These are phyloP conservation scores for Citeromyces hawaiiensis DNA, from an alignment of 1,139 yeast genomes.

Conservation along the genomic window DNA sequence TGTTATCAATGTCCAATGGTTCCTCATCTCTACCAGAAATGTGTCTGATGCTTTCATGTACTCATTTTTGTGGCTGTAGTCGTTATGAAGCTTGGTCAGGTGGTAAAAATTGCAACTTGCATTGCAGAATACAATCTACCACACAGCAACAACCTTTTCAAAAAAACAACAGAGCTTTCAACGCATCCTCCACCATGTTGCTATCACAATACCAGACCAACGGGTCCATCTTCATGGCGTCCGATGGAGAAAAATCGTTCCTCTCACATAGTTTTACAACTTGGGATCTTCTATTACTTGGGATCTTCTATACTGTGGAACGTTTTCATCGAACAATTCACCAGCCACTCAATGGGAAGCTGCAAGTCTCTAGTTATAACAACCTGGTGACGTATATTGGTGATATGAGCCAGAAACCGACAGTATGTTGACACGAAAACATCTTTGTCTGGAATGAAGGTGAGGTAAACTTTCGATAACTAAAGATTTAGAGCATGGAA, in stretches of 20 bases:
- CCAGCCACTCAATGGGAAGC: conserved; percentile 53
- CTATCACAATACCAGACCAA: conserved; percentile 71
- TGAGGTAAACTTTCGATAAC: conserved; percentile 29
- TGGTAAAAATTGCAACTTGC: conserved; percentile 37
- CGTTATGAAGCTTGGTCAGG: conserved; percentile 38
- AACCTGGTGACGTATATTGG: conserved; percentile 44
- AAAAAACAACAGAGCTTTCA: conserved; percentile 40
- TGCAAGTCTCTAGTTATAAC: conserved; percentile 39
- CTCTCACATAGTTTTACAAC: conserved; percentile 20
- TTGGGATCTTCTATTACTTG: too few relatives aligned
- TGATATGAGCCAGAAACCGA: conserved; percentile 34
- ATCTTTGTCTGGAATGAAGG: conserved; percentile 32
- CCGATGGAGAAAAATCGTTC: conserved; percentile 33
- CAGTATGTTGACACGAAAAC: conserved; percentile 58
- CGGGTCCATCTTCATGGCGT: conserved; percentile 38
- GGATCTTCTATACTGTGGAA: conserved; percentile 27
- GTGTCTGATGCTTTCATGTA: conserved; percentile 18
- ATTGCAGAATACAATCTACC: conserved; percentile 58
- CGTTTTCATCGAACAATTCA: conserved; percentile 48
- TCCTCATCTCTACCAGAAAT: conserved; percentile 34
- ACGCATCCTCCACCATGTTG: conserved; percentile 57
- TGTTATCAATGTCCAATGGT: conserved; percentile 33
- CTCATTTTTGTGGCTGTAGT: conserved; percentile 27
- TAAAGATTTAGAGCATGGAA: too few relatives aligned
- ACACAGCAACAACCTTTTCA: conserved; percentile 50